phyloP scores from a whole-genome alignment of 2,329 filamentous ascomycete species.

The Teratosphaeria pseudoeucalypti region DNA sequence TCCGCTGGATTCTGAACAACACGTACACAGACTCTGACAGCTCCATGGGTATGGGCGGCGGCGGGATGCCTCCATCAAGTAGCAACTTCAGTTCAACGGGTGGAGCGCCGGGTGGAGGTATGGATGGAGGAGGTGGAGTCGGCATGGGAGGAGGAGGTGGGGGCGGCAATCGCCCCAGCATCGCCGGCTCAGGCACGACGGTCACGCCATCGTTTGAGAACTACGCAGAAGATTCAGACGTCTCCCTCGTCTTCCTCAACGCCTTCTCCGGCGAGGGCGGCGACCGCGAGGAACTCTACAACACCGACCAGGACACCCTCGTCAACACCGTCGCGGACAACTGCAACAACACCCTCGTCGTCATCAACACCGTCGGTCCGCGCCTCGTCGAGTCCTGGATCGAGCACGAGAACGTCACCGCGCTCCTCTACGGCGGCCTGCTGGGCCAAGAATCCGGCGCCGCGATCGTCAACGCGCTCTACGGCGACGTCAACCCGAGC shows the following conservation, averaged over 20 bases:
- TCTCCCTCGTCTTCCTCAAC: not conserved
- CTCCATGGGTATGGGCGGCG: not conserved
- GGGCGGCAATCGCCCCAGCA: not conserved
- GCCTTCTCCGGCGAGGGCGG: not conserved
- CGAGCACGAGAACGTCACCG: not conserved
- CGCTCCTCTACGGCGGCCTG: slow-evolving; percentile 24
- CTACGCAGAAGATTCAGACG: not conserved
- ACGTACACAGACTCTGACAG: not conserved
- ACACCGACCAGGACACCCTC: not conserved
- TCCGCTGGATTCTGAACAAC: not conserved
- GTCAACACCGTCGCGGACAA: not conserved
- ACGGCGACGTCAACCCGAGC: slow-evolving; percentile 62
- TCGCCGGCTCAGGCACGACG: not conserved
- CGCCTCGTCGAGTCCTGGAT: not conserved
- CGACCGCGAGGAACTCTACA: not conserved
- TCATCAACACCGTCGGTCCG: slow-evolving; percentile 1
- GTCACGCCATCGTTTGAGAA: not conserved
- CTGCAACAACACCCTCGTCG: slow-evolving; percentile 1
- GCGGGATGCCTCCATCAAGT: not conserved
- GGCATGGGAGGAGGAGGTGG: not conserved
- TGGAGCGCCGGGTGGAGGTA: not conserved
- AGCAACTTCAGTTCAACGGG: not conserved
- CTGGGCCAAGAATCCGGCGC: slow-evolving; percentile 73
- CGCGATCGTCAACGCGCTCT: slow-evolving; percentile 66
- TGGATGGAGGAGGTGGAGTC: not conserved